Percentiles rank a stretch among this genome's conserved stretches.
Evolutionary conservation across 1,284 basidiomycete genomes (phyloP).

Genomic region (Agaricales sp.): DNA sequence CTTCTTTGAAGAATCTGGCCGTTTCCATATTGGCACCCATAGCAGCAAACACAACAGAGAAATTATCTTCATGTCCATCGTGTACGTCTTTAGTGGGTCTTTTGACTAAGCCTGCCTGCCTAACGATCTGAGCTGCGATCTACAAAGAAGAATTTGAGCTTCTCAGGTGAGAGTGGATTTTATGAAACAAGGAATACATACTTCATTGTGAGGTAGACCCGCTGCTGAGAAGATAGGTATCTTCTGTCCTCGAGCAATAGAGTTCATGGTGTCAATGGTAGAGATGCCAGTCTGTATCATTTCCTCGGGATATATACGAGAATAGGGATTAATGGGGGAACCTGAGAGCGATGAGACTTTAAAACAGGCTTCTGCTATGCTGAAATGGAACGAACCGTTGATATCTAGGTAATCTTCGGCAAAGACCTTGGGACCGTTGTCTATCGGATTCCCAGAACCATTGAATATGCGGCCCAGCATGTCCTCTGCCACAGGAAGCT

Average conservation of each 20-base stretch:
- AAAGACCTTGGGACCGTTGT: slow-evolving; percentile 98
- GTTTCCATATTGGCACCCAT: slow-evolving; percentile 99
- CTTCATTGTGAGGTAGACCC: slow-evolving; percentile 98
- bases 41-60: slow-evolving; percentile 98
- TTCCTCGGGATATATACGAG: slow-evolving; percentile 99
- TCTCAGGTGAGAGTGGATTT: slow-evolving; percentile 9
- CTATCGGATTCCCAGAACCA: slow-evolving; percentile 95
- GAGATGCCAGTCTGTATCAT: slow-evolving; percentile 99
- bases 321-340: slow-evolving; percentile 98
- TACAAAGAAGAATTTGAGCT: slow-evolving; percentile 22
- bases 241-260: slow-evolving; percentile 99
- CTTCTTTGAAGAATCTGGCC: slow-evolving; percentile 99
- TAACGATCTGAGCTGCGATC: slow-evolving; percentile 99
- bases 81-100: slow-evolving; percentile 93
- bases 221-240: slow-evolving; percentile 99
- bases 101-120: slow-evolving; percentile 96
- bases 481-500: slow-evolving; percentile 98
- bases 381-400: slow-evolving; percentile 59
- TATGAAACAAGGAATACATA: slow-evolving; percentile 24
- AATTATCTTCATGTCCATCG: slow-evolving; percentile 99
- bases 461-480: slow-evolving; percentile 99
- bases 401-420: slow-evolving; percentile 99
- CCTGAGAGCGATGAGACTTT: slow-evolving; percentile 39
- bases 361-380: slow-evolving; percentile 6
- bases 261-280: slow-evolving; percentile 98